These are phyloP conservation scores for Acacia confusa DNA, from an alignment of 306 rosid species.

Conservation along the genomic window DNA sequence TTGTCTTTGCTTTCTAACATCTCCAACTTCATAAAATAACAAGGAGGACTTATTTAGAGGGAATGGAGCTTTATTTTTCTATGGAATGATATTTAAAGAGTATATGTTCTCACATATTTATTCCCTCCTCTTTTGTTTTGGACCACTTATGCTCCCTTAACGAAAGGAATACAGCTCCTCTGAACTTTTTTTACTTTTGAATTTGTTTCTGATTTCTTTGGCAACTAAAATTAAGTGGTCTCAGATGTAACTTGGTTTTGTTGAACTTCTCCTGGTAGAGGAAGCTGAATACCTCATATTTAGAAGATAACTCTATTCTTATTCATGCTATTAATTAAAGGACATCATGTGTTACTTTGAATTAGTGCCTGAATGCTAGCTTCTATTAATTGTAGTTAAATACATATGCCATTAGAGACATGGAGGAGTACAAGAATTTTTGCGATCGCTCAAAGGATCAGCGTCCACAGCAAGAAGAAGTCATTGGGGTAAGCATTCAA, in stretches of 20 bases:
- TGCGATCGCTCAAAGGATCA: constrained; percentile 96
- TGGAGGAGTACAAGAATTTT: constrained; percentile 92
- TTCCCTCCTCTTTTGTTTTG: background rate
- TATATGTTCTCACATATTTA: background rate
- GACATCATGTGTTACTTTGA: constrained; percentile 11
- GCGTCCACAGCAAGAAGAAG: constrained; percentile 95
- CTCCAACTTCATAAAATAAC: background rate
- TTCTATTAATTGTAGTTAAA: constrained; percentile 58
- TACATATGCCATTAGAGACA: constrained; percentile 90
- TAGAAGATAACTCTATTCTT: background rate
- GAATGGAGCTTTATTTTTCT: constrained; percentile 6
- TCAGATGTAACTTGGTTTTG: background rate
- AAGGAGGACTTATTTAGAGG: background rate
- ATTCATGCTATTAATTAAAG: constrained; percentile 15
- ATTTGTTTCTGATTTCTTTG: background rate
- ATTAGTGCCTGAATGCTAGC: constrained; percentile 21
- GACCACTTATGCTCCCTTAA: background rate
- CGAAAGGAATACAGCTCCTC: background rate
- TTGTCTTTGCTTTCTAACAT: background rate
- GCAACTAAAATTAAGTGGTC: constrained; percentile 6
- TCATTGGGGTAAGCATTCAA: constrained; percentile 69
- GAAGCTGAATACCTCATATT: constrained; percentile 2
- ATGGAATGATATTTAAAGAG: background rate
- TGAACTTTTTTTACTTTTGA: background rate
- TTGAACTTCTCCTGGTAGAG: background rate